Base-by-base conservation (phyloP, 495 filamentous ascomycete genomes). In the Umbilicaria muhlenbergii region DNA sequence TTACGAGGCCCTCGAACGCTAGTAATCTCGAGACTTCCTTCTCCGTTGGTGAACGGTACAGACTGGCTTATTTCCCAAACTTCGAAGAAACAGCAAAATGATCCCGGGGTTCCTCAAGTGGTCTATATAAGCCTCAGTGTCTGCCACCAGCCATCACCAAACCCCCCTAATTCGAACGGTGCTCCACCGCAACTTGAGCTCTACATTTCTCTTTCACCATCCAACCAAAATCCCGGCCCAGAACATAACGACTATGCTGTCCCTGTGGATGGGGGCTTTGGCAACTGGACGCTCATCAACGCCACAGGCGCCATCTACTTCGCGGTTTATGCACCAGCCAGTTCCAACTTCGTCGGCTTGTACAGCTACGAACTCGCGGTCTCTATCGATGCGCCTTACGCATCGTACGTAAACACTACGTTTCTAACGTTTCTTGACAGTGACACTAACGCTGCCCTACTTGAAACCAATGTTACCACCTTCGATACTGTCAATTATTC, bases 311-410 rank as follows among this genome's bases (percentile, higher is more conserved):
- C 83, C 53, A 66, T 94, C 14, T 94, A 78, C 53, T 70, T 96
- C 32, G 77, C 75, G 2, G 67, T 99, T 1, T 65, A 68, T 21
- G 87, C 86, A 3, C 79, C 81, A 0, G 66, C 73, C 16, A 60
- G 75, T 5, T 67, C 74, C 1, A 51, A 58, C 6, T 83, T 73
- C 47, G 57, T 58, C 0, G 78, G 77, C 8, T 58, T 53, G 2
- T 96, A 82, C 59, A 80, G 75, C 45, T 88, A 85, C 52, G 66
- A 89, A 50, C 61, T 99, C 5, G 83, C 84, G 2, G 79, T 76
- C n/a, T 95, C 91, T 6, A 80, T 79, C 34, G 81, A 92, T 48
- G 69, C 51, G 0, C 77, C 64, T 38, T 94, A 84, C 58, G 79
- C 86, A 55, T 68, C 54, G 11, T 78, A 72, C 43, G 58, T 69